Conservation (phyloP, 129 eudicot species). For the Oenanthe sinensis region DNA sequence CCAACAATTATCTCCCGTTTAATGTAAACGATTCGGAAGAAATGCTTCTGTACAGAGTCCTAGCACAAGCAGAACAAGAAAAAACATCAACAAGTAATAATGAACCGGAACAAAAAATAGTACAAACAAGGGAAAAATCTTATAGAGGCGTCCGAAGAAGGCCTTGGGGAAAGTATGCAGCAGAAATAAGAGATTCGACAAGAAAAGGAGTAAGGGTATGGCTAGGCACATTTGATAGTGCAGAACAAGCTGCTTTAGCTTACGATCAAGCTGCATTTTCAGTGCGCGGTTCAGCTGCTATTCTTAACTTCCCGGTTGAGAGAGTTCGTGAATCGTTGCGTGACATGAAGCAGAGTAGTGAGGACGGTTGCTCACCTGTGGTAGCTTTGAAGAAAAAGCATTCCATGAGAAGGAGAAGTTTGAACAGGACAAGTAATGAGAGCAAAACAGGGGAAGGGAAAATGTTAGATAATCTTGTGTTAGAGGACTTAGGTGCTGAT, state of each 20-base stretch:
- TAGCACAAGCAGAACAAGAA: constrained; percentile 18
- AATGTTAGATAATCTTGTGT: constrained; percentile 44
- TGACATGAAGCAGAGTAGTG: constrained; percentile 37
- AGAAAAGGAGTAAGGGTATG: constrained; percentile 65
- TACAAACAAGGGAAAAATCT: constrained; percentile 18
- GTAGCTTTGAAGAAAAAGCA: constrained; percentile 57
- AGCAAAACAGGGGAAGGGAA: constrained; percentile 15
- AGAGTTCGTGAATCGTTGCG: constrained; percentile 47
- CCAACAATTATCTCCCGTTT: constrained; percentile 39
- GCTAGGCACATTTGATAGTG: constrained; percentile 69
- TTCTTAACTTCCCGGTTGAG: constrained; percentile 57
- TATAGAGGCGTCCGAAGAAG: constrained; percentile 63
- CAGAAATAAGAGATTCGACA: constrained; percentile 75
- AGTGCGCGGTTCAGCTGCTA: constrained; percentile 50
- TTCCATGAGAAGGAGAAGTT: constrained; percentile 36
- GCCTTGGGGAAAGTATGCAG: constrained; percentile 83
- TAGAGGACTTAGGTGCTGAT: constrained; percentile 70
- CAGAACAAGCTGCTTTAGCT: constrained; percentile 72
- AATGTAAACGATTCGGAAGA: constrained; percentile 43
- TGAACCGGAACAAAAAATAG: constrained; percentile 4
- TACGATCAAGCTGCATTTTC: constrained; percentile 74
- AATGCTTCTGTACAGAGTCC: constrained; percentile 36
- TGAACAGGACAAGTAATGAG: constrained; percentile 19
- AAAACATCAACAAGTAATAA: not conserved
- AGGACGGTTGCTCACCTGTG: constrained; percentile 53